Evolutionary conservation across 148 eudicot genomes (phyloP).

Genomic region (Diospyros kaki): DNA sequence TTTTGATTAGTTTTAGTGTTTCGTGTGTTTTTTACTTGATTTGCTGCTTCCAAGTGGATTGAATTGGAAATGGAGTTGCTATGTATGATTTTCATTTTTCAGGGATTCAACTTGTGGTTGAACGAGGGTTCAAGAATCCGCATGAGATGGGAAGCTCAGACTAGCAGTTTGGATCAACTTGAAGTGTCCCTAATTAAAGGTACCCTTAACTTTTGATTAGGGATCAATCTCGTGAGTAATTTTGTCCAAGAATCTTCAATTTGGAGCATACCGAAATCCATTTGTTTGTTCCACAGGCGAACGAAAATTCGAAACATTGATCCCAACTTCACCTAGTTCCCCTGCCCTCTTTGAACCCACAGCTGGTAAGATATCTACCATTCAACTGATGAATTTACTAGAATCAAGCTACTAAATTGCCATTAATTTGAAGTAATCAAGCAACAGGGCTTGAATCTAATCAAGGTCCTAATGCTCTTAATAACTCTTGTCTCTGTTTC

Average conservation of each 20-base stretch:
- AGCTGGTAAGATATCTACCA: conserved; percentile 14
- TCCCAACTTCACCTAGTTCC: conserved; percentile 17
- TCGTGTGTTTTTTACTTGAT: background rate
- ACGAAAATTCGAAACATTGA: conserved; percentile 16
- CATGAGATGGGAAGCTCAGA: conserved; percentile 40
- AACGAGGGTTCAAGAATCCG: conserved; percentile 35
- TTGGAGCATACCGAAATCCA: background rate
- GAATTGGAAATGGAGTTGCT: background rate
- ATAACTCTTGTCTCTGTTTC: too few relatives aligned
- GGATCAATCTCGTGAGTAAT: background rate
- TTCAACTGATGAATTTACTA: background rate
- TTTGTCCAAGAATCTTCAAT: background rate
- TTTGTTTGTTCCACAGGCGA: conserved; percentile 23
- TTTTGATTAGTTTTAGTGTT: background rate
- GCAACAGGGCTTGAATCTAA: too few relatives aligned
- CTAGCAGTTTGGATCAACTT: conserved; percentile 24
- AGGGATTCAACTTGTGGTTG: conserved; percentile 43
- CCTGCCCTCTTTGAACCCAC: conserved; percentile 6
- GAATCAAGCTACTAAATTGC: background rate
- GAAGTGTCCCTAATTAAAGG: conserved; percentile 38
- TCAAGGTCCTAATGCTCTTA: too few relatives aligned
- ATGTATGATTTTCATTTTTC: conserved; percentile 3
- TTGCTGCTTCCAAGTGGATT: background rate
- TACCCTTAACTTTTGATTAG: background rate
- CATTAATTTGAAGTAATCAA: background rate